These are phyloP conservation scores for Maudiozyma saulgeensis DNA, from an alignment of 805 yeast genomes.

Conservation along the genomic window DNA sequence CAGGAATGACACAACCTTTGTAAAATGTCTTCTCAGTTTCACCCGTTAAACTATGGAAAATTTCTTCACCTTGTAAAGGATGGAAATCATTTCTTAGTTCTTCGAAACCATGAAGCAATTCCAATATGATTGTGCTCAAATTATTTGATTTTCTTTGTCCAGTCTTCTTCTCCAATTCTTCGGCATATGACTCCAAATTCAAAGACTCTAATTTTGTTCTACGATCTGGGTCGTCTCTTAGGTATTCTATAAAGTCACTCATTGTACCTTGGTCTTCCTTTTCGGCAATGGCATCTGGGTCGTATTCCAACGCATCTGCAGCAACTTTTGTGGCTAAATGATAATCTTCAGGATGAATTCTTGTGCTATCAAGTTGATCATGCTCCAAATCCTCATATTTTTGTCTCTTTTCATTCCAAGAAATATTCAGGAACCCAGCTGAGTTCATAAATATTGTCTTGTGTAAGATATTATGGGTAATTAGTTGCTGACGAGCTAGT, in stretches of 20 bases:
- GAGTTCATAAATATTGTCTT: conserved; percentile 83
- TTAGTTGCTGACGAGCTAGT: conserved; percentile 78
- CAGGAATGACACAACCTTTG: conserved; percentile 66
- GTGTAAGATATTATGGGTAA: conserved; percentile 68
- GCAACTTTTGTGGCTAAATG: conserved; percentile 95
- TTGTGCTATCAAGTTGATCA: conserved; percentile 83
- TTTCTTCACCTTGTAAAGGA: conserved; percentile 53
- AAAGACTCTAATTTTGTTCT: conserved; percentile 82
- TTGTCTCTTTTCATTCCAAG: conserved; percentile 42
- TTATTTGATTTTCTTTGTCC: conserved; percentile 29
- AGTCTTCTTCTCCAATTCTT: conserved; percentile 57
- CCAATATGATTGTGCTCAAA: conserved; percentile 36
- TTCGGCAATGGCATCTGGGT: conserved; percentile 83
- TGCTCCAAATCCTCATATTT: conserved; percentile 44
- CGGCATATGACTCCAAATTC: conserved; percentile 84
- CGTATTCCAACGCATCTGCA: conserved; percentile 92
- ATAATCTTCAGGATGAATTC: conserved; percentile 97
- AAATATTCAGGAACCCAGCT: conserved; percentile 80
- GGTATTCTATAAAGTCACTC: conserved; percentile 30
- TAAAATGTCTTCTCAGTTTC: conserved; percentile 64
- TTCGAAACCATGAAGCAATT: conserved; percentile 76
- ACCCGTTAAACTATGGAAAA: conserved; percentile 84
- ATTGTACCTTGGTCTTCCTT: conserved; percentile 32
- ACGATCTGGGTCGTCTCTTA: conserved; percentile 60
- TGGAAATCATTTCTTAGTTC: conserved; percentile 75